Conservation (phyloP, 129 eudicot genomes). For the Scalesia atractyloides region DNA sequence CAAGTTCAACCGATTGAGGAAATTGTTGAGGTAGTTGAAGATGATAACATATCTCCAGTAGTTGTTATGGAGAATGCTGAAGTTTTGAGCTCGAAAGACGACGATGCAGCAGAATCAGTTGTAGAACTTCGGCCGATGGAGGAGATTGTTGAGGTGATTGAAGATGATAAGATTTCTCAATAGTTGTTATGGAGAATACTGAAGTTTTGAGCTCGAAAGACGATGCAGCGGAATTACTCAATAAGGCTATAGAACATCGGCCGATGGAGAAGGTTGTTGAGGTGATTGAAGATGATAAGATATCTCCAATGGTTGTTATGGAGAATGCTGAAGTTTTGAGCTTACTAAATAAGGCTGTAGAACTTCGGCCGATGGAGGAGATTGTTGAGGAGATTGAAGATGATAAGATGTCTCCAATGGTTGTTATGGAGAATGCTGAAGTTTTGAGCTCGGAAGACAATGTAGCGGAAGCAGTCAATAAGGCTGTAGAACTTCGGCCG, state of each 20-base stretch:
- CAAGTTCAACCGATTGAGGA: background rate
- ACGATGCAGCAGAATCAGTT: background rate
- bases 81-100: background rate
- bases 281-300: background rate
- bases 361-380: background rate
- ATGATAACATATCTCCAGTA: background rate
- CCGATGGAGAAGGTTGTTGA: background rate
- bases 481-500: background rate
- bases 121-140: background rate
- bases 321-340: no score
- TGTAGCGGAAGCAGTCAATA: background rate
- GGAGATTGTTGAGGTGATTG: background rate
- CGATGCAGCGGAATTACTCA: no score
- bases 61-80: background rate
- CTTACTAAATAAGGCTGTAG: no score
- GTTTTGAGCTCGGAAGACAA: background rate
- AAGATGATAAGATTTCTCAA: background rate
- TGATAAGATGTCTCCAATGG: background rate
- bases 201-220: background rate
- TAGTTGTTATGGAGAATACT: no score
- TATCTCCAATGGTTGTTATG: no score
- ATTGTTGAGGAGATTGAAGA: background rate
- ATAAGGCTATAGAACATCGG: background rate
- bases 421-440: background rate
- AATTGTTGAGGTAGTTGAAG: background rate